Evolutionary conservation across 2,329 filamentous ascomycete species (phyloP), one percentile per base, ranked within the genome.

Genomic region (Thielaviopsis ethacetica): DNA sequence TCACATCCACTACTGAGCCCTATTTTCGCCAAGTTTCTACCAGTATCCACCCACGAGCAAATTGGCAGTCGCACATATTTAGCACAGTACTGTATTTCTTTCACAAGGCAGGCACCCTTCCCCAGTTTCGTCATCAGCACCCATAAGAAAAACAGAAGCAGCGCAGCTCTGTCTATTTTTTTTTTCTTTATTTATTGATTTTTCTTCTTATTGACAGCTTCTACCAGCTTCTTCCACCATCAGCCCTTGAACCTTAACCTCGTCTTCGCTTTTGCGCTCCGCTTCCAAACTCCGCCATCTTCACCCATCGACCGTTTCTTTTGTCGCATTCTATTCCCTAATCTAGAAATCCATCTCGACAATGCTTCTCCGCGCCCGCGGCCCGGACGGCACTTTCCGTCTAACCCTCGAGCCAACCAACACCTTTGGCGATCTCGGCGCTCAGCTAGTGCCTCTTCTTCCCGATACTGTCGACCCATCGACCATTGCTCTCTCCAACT

Each of bases 361-460:
- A 63, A 95, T 95, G 83, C 78, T 95, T 67, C 76, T 96, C 59
- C 83, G 91, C 71, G 87, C 95, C 65, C 85, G 91, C 67, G 90
- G 90, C 69, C 89, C 88, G 63, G 90, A 96, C 74, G 93, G 93
- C 74, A 93, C 93, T 77, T 85, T 91, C 71, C 86, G 93, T 65
- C 76, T 97, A 66, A 87, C 78, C 56, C 81, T 94, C 65, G 84
- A 91, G 65, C 80, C 84, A 56, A 77, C 79, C 50, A 83, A 87
- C 63, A 83, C 84, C 0, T 95, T 97, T 69, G 75, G 73, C 50
- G 73, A 80, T n/a, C 72, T 85, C 50, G 78, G 76, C 34, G 68
- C 73, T 26, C 72, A 77, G 72, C 80, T 82, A 34, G 67, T 82
- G 41, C 68, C 76, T 57, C 74, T 81, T 61, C 73, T 86, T 41